Conservation (phyloP, 148 eudicot species). For the Rhododendron griersonianum region DNA sequence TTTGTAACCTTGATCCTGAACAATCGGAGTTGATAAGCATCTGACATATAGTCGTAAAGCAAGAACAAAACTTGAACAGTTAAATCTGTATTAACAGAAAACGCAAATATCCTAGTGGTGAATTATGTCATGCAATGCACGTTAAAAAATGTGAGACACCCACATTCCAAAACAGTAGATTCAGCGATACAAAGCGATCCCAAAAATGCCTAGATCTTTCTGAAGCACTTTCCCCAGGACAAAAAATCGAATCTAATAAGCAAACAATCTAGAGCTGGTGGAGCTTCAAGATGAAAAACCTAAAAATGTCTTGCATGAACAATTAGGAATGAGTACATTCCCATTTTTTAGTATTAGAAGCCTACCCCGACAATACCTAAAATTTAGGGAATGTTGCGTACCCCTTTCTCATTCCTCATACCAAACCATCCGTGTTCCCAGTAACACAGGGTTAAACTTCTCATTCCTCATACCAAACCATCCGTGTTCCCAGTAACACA, state of each 20-base stretch:
- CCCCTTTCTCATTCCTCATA: neutral
- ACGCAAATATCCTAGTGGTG: neutral
- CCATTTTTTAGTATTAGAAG: neutral
- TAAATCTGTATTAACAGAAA: neutral
- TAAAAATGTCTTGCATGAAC: neutral
- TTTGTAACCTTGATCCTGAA: constrained; percentile 75
- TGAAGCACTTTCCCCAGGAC: neutral
- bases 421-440: too few relatives aligned
- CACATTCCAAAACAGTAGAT: neutral
- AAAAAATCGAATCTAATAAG: neutral
- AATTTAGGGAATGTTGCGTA: neutral
- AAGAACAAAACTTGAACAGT: neutral
- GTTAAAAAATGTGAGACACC: neutral
- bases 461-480: too few relatives aligned
- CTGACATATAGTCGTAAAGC: neutral
- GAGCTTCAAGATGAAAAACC: neutral
- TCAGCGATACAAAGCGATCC: neutral
- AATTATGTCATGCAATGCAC: neutral
- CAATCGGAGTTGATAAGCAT: constrained; percentile 12
- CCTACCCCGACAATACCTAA: neutral
- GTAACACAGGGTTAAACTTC: neutral
- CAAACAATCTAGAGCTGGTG: neutral
- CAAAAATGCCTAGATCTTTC: neutral
- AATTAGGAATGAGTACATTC: neutral
- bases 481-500: neutral